Evolutionary conservation across 1,139 yeast species (phyloP), one percentile per base, ranked within the genome.

Genomic region (Meyerozyma sp.): DNA sequence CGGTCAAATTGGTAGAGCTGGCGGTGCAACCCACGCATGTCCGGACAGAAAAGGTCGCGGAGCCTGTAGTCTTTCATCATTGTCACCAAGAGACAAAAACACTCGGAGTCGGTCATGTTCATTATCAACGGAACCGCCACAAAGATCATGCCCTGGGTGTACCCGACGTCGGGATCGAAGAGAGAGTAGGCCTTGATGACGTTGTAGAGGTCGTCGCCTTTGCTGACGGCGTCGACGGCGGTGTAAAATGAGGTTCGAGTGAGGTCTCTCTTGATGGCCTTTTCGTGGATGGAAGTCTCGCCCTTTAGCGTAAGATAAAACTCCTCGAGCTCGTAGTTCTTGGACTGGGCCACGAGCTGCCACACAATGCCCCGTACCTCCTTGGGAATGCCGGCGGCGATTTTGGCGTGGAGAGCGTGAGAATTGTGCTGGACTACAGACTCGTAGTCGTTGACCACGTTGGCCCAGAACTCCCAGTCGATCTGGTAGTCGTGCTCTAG

Each of bases 61-160:
- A 93, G 70, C 20, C 81, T 81, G 59, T 93, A 93, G 40, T 80
- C 84, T 56, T 85, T 84, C 97, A 93, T 91, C 49, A 93, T 70
- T 42, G 82, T 81, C 11, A 84, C 89, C 45, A 93, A 70, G 52
- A 91, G 62, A 48, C 94, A 82, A 64, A 93, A 91, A 7, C 96
- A 83, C 59, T 93, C 98, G 28, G 84, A 73, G 53, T 91, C 96
- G 35, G 74, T 77, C 81, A 89, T 77, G 55, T 87, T 88, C 69
- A 91, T 75, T 42, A 90, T 71, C 43, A 93, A 65, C 0, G 98
- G 98, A 8, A 89, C 90, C 0, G 89, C 79, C 39, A 93, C 79
- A 57, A 93, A 91, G 2, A 94, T 95, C 96, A 93, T 89, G 6
- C 98, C 98, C 62, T 93, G 98, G 1, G 97, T 93, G 59, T 93